Conservation (phyloP, 805 yeast species). For the Diddensiella caesifluorescens region DNA sequence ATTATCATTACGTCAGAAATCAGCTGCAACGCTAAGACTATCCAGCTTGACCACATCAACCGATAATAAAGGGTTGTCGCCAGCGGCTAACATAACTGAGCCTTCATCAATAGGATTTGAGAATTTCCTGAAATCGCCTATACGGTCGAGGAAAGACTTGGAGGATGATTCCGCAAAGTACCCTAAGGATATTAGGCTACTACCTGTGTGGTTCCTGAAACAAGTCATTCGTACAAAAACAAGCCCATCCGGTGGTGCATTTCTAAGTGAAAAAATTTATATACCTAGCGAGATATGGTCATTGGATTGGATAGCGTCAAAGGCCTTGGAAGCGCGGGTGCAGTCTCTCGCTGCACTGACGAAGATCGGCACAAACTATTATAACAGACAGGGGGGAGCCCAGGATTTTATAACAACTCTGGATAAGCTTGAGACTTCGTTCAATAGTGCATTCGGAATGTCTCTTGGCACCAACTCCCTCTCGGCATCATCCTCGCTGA, state of each 20-base stretch:
- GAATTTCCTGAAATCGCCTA: too few species aligned
- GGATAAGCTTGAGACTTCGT: constrained; percentile 9
- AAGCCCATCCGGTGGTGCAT: constrained; percentile 10
- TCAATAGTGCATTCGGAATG: constrained; percentile 10
- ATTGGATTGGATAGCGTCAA: constrained; percentile 5
- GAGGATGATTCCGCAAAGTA: too few species aligned
- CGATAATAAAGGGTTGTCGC: not conserved
- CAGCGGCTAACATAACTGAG: not conserved
- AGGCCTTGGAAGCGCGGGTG: constrained; percentile 8
- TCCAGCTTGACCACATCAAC: constrained; percentile 4
- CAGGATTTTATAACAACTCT: constrained; percentile 4
- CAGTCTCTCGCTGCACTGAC: constrained; percentile 11
- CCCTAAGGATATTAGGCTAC: not conserved
- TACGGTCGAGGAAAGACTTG: too few species aligned
- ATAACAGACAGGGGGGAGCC: constrained; percentile 6
- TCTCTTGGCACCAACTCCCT: constrained; percentile 1
- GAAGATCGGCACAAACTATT: constrained; percentile 10
- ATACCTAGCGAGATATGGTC: constrained; percentile 14
- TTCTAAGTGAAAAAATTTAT: constrained; percentile 7
- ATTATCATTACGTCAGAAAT: constrained; percentile 12
- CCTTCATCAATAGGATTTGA: not conserved
- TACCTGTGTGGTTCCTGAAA: constrained; percentile 16
- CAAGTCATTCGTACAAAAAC: constrained; percentile 10
- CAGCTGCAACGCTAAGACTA: constrained; percentile 11
- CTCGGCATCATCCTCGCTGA: too few species aligned